phyloP scores from a whole-genome alignment of 177 flowering plant species.

The Telopea speciosissima region DNA sequence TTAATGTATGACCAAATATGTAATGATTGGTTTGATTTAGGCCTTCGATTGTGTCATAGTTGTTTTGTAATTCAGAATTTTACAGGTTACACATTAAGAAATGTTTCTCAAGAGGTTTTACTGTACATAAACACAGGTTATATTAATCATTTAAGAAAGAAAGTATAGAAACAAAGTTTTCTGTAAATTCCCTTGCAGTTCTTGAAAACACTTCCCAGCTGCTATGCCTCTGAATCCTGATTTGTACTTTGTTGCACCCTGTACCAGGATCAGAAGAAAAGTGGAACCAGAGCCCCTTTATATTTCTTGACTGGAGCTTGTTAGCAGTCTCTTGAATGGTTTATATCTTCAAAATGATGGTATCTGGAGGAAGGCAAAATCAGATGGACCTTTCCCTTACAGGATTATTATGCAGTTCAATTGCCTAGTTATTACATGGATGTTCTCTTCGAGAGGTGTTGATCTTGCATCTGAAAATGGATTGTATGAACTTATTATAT shows the following conservation, averaged over 20 bases:
- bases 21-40: no score
- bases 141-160: no score
- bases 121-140: neutral
- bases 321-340: neutral
- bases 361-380: neutral
- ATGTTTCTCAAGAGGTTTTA: no score
- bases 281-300: constrained; percentile 69
- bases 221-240: neutral
- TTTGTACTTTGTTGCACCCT: constrained; percentile 5
- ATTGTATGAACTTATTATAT: no score
- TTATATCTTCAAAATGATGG: neutral
- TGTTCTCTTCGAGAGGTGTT: no score
- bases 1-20: neutral
- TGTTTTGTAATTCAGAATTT: neutral
- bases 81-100: neutral
- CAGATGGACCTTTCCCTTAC: no score
- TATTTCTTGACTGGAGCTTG: constrained; percentile 22
- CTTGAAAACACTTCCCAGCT: neutral
- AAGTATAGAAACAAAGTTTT: neutral
- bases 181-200: neutral
- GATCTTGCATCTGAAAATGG: no score
- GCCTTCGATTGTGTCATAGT: neutral
- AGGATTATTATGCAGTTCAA: no score
- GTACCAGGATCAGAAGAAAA: constrained; percentile 62
- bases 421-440: no score